These are phyloP conservation scores for Grosmannia huntii DNA, from an alignment of 2,329 filamentous ascomycete genomes.

Conservation along the genomic window DNA sequence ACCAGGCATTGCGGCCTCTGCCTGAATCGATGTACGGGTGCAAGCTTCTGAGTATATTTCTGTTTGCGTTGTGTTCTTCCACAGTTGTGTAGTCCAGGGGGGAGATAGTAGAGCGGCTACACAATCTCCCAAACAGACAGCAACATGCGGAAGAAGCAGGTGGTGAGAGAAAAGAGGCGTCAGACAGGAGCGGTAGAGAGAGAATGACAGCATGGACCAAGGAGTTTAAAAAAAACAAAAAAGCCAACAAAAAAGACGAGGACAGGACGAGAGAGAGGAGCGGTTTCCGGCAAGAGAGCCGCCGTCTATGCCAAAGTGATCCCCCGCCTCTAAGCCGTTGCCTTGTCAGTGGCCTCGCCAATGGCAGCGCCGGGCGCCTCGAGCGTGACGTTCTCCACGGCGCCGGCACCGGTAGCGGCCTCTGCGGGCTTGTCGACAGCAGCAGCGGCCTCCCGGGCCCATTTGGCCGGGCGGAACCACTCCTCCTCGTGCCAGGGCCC, in stretches of 20 bases:
- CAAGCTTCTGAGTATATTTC: not conserved
- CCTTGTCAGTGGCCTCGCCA: conserved; percentile 21
- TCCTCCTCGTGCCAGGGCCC: conserved; percentile 75
- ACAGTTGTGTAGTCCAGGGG: too few relatives aligned
- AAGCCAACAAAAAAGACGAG: not conserved
- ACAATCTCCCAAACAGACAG: not conserved
- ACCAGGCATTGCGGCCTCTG: not conserved
- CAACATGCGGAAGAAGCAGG: not conserved
- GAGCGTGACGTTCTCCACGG: conserved; percentile 10
- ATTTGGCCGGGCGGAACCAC: conserved; percentile 54
- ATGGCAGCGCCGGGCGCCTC: conserved; percentile 14
- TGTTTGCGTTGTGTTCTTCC: too few relatives aligned
- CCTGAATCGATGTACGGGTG: not conserved
- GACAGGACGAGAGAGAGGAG: not conserved
- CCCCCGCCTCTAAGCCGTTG: conserved; percentile 13
- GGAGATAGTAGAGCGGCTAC: not conserved
- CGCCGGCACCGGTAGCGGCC: conserved; percentile 19
- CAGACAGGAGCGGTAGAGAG: not conserved
- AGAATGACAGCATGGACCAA: too few relatives aligned
- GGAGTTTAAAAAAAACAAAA: not conserved
- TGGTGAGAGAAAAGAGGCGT: not conserved
- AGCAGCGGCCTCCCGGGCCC: conserved; percentile 35
- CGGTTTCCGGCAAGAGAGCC: too few relatives aligned
- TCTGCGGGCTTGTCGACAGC: conserved; percentile 19
- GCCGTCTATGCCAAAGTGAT: too few relatives aligned